These are phyloP conservation scores for Neostapfia colusana DNA, from an alignment of 176 grass and related monocot genomes.

Conservation along the genomic window DNA sequence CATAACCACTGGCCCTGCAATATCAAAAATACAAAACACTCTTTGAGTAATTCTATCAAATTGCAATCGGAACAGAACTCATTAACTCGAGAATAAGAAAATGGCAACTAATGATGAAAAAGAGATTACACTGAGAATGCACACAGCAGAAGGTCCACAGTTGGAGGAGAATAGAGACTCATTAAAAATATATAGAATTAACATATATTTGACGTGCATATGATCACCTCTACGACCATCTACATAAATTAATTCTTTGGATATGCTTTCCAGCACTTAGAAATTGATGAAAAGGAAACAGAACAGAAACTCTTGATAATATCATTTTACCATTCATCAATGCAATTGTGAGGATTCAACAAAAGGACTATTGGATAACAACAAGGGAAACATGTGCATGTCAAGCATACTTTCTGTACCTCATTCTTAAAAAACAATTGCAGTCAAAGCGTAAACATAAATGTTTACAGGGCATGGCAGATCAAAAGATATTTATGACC, in stretches of 20 bases:
- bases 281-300: background rate
- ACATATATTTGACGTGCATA: background rate
- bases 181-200: background rate
- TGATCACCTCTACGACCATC: background rate
- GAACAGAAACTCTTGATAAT: background rate
- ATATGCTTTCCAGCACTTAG: constrained; percentile 7
- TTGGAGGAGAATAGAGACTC: background rate
- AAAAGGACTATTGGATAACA: background rate
- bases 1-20: constrained; percentile 88
- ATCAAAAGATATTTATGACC: background rate
- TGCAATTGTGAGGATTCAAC: background rate
- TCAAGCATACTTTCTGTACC: background rate
- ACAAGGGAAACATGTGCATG: background rate
- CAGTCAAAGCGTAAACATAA: background rate
- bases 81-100: background rate
- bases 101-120: background rate
- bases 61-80: background rate
- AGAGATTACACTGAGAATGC: background rate
- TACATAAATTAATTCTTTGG: constrained; percentile 3
- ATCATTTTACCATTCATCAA: background rate
- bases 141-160: background rate
- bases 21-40: constrained; percentile 13
- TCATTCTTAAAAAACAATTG: background rate
- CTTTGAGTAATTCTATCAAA: constrained; percentile 11
- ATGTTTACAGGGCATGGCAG: background rate